Conservation (phyloP, 1,284 basidiomycete genomes). For the Sporisorium scitamineum region DNA sequence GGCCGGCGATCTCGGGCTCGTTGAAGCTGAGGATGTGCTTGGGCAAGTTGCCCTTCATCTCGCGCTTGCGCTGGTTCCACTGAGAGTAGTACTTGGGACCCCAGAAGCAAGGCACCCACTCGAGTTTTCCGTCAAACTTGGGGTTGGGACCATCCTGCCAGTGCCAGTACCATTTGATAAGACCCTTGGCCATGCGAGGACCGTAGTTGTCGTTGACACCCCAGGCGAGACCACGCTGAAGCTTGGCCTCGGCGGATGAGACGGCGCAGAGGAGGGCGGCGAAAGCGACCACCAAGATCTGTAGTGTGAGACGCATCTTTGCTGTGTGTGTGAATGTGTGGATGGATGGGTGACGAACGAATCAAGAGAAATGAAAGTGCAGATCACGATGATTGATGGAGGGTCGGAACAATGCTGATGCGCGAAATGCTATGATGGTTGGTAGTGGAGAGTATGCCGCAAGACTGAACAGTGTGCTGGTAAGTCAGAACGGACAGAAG, state of each 20-base stretch:
- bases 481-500: slow-evolving; percentile 7
- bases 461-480: slow-evolving; percentile 16
- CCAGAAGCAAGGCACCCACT: slow-evolving; percentile 66
- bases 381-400: slow-evolving; percentile 24
- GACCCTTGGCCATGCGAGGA: slow-evolving; percentile 50
- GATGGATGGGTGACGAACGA: background rate
- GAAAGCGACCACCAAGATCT: slow-evolving; percentile 36
- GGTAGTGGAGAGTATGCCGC: slow-evolving; percentile 16
- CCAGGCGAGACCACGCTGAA: slow-evolving; percentile 59
- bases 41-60: slow-evolving; percentile 52
- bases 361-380: slow-evolving; percentile 13
- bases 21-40: slow-evolving; percentile 63
- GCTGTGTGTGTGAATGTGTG: slow-evolving; percentile 8
- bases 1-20: slow-evolving; percentile 63
- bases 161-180: slow-evolving; percentile 64
- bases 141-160: slow-evolving; percentile 61
- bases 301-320: slow-evolving; percentile 49
- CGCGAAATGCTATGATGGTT: slow-evolving; percentile 22
- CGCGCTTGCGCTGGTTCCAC: slow-evolving; percentile 59
- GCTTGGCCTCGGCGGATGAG: slow-evolving; percentile 36
- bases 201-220: slow-evolving; percentile 60
- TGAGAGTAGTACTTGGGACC: slow-evolving; percentile 54
- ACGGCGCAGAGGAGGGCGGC: slow-evolving; percentile 40
- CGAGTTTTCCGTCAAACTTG: slow-evolving; percentile 37
- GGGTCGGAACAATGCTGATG: slow-evolving; percentile 18